Conservation (phyloP, 306 rosid genomes). For the Inga oerstediana region DNA sequence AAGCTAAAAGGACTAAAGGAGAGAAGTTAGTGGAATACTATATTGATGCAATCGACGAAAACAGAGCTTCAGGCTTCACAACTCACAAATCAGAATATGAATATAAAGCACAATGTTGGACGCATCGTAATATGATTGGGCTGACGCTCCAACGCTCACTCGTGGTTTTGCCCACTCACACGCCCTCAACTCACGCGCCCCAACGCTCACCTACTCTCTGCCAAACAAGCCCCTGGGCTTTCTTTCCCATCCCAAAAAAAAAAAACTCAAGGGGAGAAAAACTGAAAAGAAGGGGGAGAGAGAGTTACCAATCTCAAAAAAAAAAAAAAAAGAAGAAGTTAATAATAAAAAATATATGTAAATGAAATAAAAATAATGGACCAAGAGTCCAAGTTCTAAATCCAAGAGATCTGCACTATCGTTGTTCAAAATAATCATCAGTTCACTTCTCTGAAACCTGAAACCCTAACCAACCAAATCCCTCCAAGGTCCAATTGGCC, state of each 20-base stretch:
- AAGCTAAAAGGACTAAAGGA: neutral
- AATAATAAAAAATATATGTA: neutral
- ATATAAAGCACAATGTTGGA: neutral
- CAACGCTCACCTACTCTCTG: neutral
- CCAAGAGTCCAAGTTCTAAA: constrained; percentile 58
- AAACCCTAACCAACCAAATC: constrained; percentile 38
- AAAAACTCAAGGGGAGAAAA: neutral
- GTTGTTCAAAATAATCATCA: constrained; percentile 24
- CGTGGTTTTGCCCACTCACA: neutral
- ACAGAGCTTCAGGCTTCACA: neutral
- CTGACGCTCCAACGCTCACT: neutral
- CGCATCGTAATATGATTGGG: neutral
- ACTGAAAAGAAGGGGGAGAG: neutral
- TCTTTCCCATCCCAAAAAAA: neutral
- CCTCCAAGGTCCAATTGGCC: constrained; percentile 79
- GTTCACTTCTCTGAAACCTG: neutral
- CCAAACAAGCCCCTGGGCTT: constrained; percentile 26
- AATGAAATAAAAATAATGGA: constrained; percentile 55
- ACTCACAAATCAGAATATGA: neutral
- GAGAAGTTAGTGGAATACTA: no score
- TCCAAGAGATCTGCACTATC: constrained; percentile 35
- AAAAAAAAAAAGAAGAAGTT: neutral
- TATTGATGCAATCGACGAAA: no score
- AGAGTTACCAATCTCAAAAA: neutral
- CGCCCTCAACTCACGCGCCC: constrained; percentile 28